A percentile compares a stretch with the other conserved stretches of the same genome.
Conservation (phyloP, 805 yeast genomes). For the Torulaspora maleeae region DNA sequence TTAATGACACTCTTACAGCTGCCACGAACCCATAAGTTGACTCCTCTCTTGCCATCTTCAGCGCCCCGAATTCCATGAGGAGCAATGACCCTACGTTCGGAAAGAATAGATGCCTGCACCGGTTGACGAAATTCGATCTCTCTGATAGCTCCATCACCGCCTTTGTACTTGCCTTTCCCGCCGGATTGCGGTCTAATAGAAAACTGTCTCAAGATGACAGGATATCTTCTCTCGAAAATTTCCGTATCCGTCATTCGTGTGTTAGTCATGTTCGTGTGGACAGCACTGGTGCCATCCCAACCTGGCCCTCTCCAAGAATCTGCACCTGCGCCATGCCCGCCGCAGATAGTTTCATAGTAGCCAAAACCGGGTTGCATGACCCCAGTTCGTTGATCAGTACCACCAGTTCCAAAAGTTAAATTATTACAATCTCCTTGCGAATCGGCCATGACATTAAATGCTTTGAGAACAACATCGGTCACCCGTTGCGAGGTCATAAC, state of each 20-base stretch:
- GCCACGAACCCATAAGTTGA: constrained; percentile 49
- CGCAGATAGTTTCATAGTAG: constrained; percentile 91
- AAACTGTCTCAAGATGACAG: constrained; percentile 70
- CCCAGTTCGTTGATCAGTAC: constrained; percentile 47
- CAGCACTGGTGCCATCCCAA: constrained; percentile 86
- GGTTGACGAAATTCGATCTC: constrained; percentile 75
- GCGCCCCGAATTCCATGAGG: constrained; percentile 92
- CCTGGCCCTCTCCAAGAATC: constrained; percentile 53
- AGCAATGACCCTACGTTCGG: constrained; percentile 78
- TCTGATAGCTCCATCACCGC: constrained; percentile 84
- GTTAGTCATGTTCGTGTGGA: constrained; percentile 91
- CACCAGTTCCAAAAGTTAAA: constrained; percentile 84
- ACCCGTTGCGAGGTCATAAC: constrained; percentile 93
- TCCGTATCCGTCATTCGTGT: constrained; percentile 91
- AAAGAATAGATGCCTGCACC: constrained; percentile 71
- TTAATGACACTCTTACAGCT: constrained; percentile 37
- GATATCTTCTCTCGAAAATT: constrained; percentile 81
- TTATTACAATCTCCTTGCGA: constrained; percentile 96
- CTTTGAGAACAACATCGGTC: constrained; percentile 81
- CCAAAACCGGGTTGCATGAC: constrained; percentile 61
- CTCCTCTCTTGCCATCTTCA: constrained; percentile 65
- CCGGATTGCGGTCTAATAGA: constrained; percentile 71
- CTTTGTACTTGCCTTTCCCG: constrained; percentile 65
- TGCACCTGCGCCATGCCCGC: constrained; percentile 83
- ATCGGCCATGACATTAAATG: constrained; percentile 87